Evolutionary conservation across 179 eudicot genomes (phyloP), one percentile per base, ranked within the genome.

Genomic region (Nepenthes alata): DNA sequence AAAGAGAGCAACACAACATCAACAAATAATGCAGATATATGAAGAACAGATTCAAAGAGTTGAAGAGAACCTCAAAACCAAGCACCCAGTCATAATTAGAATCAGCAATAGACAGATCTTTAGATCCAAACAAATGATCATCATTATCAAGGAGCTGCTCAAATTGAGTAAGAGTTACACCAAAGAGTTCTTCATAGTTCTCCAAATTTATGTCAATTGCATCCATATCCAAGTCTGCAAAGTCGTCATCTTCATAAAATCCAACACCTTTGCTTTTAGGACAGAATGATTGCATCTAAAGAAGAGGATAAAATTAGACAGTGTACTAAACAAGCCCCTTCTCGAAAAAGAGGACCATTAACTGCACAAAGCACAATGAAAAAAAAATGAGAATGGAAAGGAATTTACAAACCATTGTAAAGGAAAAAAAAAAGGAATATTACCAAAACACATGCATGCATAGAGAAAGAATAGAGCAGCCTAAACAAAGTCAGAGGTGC

Each of bases 171-270:
- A 73, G 81, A 62, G 86, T 82, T 13, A 64, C 73, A 59, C 85
- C 93, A 62, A 89, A 86, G 62, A 93, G 87, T 75, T 86, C 95
- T 36, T 93, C 90, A 72, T 93, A 93, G 69, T 93, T 86, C 59
- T 89, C 95, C 76, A 93, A 68, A 65, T 75, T 73, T 47, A 89
- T 63, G 68, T 86, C 96, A 64, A 81, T 74, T 63, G 78, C 93
- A 70, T 89, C 96, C 83, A 89, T 77, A 79, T 81, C 75, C 37
- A 86, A 73, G 58, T 81, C 81, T 63, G 73, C 86, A 66, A 59
- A 83, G 9, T 53, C 75, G 77, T 77, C 85, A 61, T 78, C 85
- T 58, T 75, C 81, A 66, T 64, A 75, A 25, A 62, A 61, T 37
- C 67, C 79, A 58, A 70, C 68, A 16, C 69, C 80, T 67, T 76